Base-by-base conservation (phyloP, 2,329 filamentous ascomycete genomes). In the Penicillium verrucosum region DNA sequence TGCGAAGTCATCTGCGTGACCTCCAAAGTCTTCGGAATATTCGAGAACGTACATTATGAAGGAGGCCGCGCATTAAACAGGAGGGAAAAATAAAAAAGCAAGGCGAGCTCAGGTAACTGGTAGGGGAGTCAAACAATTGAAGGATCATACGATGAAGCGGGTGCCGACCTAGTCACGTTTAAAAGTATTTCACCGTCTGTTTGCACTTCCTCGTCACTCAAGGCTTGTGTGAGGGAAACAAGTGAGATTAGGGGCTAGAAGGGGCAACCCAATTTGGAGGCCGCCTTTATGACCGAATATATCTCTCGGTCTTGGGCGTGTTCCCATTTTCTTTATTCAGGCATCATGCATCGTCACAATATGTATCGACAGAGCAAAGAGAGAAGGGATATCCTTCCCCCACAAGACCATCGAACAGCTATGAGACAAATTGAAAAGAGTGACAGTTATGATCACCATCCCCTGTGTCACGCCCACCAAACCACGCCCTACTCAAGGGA, bases 1-100 rank as follows among this genome's bases (percentile, higher is more conserved):
- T n/a, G 38, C 32, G 12, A 44, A 47, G 8, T 9, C n/a, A 27
- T 49, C 27, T 21, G 27, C 25, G 5, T 36, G 40, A 11, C 51
- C 38, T 16, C 44, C 55, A 21, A 50, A 57, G 16, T 57, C 51
- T 30, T 45, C 55, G 27, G 45, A 38, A 30, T 16, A 55, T 54
- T 57, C 44, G 18, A 55, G 44, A 27, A 57, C 6, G 11, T 45
- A 25, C 51, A 57, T 57, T 38, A 18, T 18, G 40, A 21, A 29
- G 32, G 32, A 3, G 29, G 2, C 25, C 3, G n/a, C 34, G 4
- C 5, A 37, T 43, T 6, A 57, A 21, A 7, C 2, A 27, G 2
- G 30, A 23, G 7, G 9, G 7, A 16, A 25, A 10, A 8, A 8
- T 7, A 4, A 11, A n/a, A 16, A 27, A 3, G 2, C 6, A 38